Percentiles rank a stretch among this genome's conserved stretches.
Evolutionary conservation across 495 filamentous ascomycete genomes (phyloP).

Genomic region (Daldinia decipiens): DNA sequence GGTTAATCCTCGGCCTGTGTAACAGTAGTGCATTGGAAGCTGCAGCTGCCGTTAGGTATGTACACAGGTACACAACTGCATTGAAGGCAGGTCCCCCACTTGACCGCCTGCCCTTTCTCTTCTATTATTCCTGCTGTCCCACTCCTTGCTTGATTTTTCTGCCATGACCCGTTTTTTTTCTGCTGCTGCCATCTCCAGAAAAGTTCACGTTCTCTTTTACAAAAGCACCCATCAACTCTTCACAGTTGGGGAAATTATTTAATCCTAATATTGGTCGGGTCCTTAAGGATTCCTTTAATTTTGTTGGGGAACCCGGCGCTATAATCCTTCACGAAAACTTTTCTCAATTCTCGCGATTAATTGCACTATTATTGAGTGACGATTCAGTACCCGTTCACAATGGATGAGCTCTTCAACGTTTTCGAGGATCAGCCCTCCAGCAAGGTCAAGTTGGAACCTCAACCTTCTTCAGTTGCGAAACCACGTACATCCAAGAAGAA

Average conservation of each 20-base stretch:
- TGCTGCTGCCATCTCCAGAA: constrained; percentile 17
- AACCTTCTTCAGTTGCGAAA: constrained; percentile 51
- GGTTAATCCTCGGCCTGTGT: constrained; percentile 23
- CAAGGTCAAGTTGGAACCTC: constrained; percentile 57
- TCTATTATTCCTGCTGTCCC: constrained; percentile 11
- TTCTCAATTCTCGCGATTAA: background rate
- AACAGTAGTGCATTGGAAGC: background rate
- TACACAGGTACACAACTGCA: background rate
- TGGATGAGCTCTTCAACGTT: constrained; percentile 88
- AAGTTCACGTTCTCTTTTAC: constrained; percentile 20
- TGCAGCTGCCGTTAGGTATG: background rate
- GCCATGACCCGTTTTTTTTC: constrained; percentile 34
- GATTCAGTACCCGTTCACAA: constrained; percentile 46
- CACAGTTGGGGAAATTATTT: background rate
- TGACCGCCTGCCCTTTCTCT: constrained; percentile 33
- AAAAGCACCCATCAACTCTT: constrained; percentile 6
- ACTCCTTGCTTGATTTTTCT: constrained; percentile 36
- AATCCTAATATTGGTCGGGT: background rate
- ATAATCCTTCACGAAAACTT: background rate
- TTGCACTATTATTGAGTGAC: background rate
- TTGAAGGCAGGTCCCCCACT: constrained; percentile 12
- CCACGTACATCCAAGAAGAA: constrained; percentile 59
- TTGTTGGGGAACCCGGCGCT: background rate
- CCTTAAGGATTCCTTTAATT: background rate
- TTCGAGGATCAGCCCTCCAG: constrained; percentile 67